Evolutionary conservation across 768 basidiomycete species (phyloP), one percentile per base, ranked within the genome.

Genomic region (Chiua virens): DNA sequence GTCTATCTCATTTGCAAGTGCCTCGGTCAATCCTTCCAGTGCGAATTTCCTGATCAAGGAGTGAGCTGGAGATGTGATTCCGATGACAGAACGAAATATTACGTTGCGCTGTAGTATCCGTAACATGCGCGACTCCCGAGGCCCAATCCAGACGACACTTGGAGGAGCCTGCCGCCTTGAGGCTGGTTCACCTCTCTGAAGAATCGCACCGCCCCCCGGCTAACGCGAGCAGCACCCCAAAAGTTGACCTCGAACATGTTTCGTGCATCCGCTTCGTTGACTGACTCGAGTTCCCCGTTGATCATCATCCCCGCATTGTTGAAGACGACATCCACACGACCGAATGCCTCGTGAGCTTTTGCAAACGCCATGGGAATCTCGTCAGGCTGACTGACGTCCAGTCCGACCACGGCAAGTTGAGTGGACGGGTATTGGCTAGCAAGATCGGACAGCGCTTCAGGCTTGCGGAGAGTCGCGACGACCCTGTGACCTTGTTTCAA

Each of bases 391-490:
- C 61, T 63, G 25, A 75, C 71, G 58, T 75, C 71, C 42, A 70
- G 45, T 45, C 61, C 61, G 45, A 70, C 41, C 45, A 70, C 52
- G 45, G 70, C 15, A 1, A 61, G 52, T 2, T 27, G 52, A 0
- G 60, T 49, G 13, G 62, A 7, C 4, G 64, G 53, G 47, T 73
- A 72, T 34, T 67, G 37, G 1, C 39, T 23, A 10, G 43, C 45
- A 15, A 70, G 72, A 18, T 68, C 59, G 11, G 56, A 50, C 36
- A 78, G 59, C 14, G 45, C 58, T 15, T 59, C 67, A 2, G 76
- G 75, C 50, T 61, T 72, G 46, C 76, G 75, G 22, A 75, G 62
- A 35, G 78, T 77, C 4, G 79, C 77, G 44, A 77, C 67, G 21
- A 67, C 75, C 28, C 50, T 71, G 30, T 75, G 63, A 5, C 72